Conservation (phyloP, 345 rosid genomes). For the Corchorus olitorius region DNA sequence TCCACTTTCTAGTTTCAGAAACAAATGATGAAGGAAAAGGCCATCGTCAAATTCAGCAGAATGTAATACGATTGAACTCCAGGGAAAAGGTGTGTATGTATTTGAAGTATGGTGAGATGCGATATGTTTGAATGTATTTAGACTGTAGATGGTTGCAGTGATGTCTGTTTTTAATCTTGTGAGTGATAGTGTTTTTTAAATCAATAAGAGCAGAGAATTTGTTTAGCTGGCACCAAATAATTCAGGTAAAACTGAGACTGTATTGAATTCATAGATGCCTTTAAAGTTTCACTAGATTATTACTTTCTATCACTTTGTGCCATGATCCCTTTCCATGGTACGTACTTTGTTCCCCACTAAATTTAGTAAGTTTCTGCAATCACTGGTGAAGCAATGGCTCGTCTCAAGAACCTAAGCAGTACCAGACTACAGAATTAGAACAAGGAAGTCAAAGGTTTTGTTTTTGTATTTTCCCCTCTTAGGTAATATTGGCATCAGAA, state of each 20-base stretch:
- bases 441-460: neutral
- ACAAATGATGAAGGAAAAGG: conserved; percentile 34
- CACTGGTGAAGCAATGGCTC: neutral
- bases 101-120: neutral
- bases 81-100: conserved; percentile 45
- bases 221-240: neutral
- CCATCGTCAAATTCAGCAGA: conserved; percentile 35
- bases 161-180: neutral
- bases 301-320: neutral
- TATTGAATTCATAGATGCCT: neutral
- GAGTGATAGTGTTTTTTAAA: neutral
- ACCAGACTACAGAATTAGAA: neutral
- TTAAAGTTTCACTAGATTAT: neutral
- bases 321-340: neutral
- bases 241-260: conserved; percentile 1
- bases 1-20: conserved; percentile 43
- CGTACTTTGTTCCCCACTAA: conserved; percentile 7
- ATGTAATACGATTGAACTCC: conserved; percentile 28
- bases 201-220: conserved; percentile 4
- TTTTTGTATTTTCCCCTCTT: neutral
- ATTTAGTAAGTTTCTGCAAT: neutral
- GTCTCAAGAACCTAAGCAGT: neutral
- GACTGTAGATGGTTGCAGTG: conserved; percentile 4
- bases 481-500: neutral
- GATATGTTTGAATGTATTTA: neutral